These are phyloP conservation scores for Plasmodium vivax DNA, from an alignment of 169 alveolate genomes.

Conservation along the genomic window DNA sequence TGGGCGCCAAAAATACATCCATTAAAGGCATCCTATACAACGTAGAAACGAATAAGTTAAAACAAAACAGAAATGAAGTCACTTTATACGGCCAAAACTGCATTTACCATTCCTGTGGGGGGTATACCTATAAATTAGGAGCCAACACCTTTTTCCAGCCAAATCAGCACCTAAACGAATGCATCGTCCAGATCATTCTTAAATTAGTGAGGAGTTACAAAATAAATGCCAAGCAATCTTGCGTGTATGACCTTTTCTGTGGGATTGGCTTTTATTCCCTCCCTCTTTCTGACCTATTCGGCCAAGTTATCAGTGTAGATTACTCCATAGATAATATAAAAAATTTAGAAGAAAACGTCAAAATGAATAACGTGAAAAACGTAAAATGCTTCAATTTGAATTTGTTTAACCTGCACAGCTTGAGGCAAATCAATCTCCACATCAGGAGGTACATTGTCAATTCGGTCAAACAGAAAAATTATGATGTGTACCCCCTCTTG, in stretches of 20 bases:
- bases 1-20: constrained; percentile 32
- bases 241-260: constrained; percentile 61
- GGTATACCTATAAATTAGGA: constrained; percentile 62
- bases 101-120: constrained; percentile 56
- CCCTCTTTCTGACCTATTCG: constrained; percentile 35
- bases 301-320: constrained; percentile 48
- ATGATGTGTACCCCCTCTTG: not conserved
- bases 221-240: constrained; percentile 18
- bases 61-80: constrained; percentile 63
- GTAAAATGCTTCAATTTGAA: constrained; percentile 27
- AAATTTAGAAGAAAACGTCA: constrained; percentile 71
- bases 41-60: constrained; percentile 63
- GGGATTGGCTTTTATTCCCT: constrained; percentile 75
- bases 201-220: constrained; percentile 58
- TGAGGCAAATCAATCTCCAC: constrained; percentile 66
- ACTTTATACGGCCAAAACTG: constrained; percentile 59
- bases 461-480: constrained; percentile 17
- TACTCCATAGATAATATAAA: constrained; percentile 73
- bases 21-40: constrained; percentile 68
- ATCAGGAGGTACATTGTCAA: constrained; percentile 71
- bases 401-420: constrained; percentile 48
- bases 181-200: constrained; percentile 50
- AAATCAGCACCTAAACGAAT: constrained; percentile 57
- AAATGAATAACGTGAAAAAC: constrained; percentile 55
- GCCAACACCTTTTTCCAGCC: constrained; percentile 75